phyloP scores from a whole-genome alignment of 305 asterid species.

The Solanum hybrid region DNA sequence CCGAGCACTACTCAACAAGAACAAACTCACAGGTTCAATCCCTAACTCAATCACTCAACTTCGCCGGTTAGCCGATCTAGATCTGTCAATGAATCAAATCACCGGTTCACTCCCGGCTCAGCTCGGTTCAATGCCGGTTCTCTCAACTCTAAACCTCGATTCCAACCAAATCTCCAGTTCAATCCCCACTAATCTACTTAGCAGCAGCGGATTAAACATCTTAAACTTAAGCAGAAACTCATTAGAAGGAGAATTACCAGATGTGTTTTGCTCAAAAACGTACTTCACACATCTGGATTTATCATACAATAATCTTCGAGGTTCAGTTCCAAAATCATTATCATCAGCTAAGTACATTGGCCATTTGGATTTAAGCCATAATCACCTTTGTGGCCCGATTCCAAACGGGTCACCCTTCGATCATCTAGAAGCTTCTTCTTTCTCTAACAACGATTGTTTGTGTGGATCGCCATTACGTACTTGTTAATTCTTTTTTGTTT shows the following conservation, averaged over 20 bases:
- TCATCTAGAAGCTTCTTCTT: slow-evolving; percentile 71
- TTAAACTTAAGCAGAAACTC: slow-evolving; percentile 59
- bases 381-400: slow-evolving; percentile 82
- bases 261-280: slow-evolving; percentile 51
- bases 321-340: slow-evolving; percentile 61
- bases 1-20: slow-evolving; percentile 61
- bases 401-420: slow-evolving; percentile 78
- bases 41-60: slow-evolving; percentile 51
- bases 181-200: slow-evolving; percentile 36
- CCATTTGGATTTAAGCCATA: slow-evolving; percentile 75
- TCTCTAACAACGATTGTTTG: slow-evolving; percentile 68
- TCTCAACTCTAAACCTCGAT: slow-evolving; percentile 64
- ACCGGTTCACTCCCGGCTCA: slow-evolving; percentile 62
- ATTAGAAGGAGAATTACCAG: slow-evolving; percentile 56
- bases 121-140: slow-evolving; percentile 80
- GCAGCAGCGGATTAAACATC: slow-evolving; percentile 58
- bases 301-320: slow-evolving; percentile 55
- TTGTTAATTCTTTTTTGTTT: slow-evolving; percentile 24
- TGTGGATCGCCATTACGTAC: slow-evolving; percentile 75
- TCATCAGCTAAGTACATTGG: slow-evolving; percentile 62
- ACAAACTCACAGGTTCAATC: slow-evolving; percentile 60
- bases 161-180: slow-evolving; percentile 46
- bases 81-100: slow-evolving; percentile 56
- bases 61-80: slow-evolving; percentile 67
- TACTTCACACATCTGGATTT: slow-evolving; percentile 68